phyloP scores from a whole-genome alignment of 108 stramenopile species.

The Nitzschia sp. region DNA sequence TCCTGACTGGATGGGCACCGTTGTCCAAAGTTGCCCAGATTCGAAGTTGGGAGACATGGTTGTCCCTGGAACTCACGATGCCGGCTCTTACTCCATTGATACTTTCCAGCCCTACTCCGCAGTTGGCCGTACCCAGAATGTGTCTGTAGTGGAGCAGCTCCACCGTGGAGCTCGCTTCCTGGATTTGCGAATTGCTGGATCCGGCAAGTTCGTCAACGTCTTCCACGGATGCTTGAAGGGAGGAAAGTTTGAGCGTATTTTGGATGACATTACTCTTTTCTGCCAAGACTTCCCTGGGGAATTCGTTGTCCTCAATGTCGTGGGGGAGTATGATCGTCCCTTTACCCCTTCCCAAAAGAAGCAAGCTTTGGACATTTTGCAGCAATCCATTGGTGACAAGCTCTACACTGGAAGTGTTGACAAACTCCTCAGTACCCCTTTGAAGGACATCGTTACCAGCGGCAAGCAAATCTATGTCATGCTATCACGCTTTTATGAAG shows the following conservation, averaged over 20 bases:
- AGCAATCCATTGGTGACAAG: constrained; percentile 36
- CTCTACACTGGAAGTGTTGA: constrained; percentile 19
- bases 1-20: constrained; percentile 63
- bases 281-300: constrained; percentile 50
- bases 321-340: constrained; percentile 39
- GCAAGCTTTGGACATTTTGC: constrained; percentile 34
- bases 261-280: constrained; percentile 53
- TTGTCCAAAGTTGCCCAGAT: constrained; percentile 38
- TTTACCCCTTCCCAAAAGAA: constrained; percentile 40
- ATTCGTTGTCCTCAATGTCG: constrained; percentile 53
- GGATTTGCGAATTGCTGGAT: constrained; percentile 57
- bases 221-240: constrained; percentile 62
- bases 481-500: constrained; percentile 40
- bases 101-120: constrained; percentile 52
- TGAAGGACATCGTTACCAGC: constrained; percentile 23
- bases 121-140: constrained; percentile 57
- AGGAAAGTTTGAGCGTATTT: constrained; percentile 35
- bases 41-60: constrained; percentile 46
- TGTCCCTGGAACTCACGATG: constrained; percentile 66
- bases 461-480: constrained; percentile 39
- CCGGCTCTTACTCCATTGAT: constrained; percentile 60
- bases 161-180: constrained; percentile 55
- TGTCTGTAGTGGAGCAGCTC: constrained; percentile 57
- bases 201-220: constrained; percentile 30
- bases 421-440: constrained; percentile 32